These are phyloP conservation scores for Mycena leptocephala DNA, from an alignment of 768 basidiomycete species.

Conservation along the genomic window DNA sequence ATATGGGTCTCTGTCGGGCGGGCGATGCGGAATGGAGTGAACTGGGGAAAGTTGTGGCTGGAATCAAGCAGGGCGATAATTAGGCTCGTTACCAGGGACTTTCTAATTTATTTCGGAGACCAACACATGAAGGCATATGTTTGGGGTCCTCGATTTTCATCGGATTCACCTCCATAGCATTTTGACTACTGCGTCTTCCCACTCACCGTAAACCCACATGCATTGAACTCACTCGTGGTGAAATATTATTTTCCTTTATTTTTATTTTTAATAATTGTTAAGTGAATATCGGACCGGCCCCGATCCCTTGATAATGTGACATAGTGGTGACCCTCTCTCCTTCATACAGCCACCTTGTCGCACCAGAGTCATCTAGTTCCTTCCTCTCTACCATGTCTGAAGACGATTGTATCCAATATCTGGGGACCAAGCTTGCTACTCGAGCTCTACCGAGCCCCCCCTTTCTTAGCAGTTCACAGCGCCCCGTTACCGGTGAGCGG, in stretches of 20 bases:
- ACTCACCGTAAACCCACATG: too few species aligned
- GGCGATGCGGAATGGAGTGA: slow-evolving; percentile 94
- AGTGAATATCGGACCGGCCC: slow-evolving; percentile 13
- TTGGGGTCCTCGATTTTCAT: background rate
- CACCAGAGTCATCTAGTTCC: background rate
- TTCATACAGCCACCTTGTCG: slow-evolving; percentile 5
- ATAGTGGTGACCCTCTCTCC: background rate
- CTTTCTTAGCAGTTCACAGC: slow-evolving; percentile 47
- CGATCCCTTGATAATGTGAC: slow-evolving; percentile 8
- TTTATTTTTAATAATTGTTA: background rate
- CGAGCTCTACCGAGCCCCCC: slow-evolving; percentile 40
- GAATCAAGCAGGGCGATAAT: slow-evolving; percentile 60
- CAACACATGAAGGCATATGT: too few species aligned
- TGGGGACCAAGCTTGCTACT: slow-evolving; percentile 60
- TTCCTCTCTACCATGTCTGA: slow-evolving; percentile 15
- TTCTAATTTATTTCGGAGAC: too few species aligned
- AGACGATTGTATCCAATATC: slow-evolving; percentile 76
- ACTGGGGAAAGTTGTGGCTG: slow-evolving; percentile 88
- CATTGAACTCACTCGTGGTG: too few species aligned
- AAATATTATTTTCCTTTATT: background rate
- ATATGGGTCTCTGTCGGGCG: slow-evolving; percentile 88
- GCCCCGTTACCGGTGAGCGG: slow-evolving; percentile 62
- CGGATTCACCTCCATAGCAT: background rate
- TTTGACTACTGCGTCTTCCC: too few species aligned
- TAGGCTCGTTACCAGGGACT: too few species aligned